Percentiles rank a stretch among this genome's conserved stretches.
These are phyloP conservation scores for Salinomyces thailandicus DNA, from an alignment of 2,329 filamentous ascomycete genomes.

Conservation along the genomic window DNA sequence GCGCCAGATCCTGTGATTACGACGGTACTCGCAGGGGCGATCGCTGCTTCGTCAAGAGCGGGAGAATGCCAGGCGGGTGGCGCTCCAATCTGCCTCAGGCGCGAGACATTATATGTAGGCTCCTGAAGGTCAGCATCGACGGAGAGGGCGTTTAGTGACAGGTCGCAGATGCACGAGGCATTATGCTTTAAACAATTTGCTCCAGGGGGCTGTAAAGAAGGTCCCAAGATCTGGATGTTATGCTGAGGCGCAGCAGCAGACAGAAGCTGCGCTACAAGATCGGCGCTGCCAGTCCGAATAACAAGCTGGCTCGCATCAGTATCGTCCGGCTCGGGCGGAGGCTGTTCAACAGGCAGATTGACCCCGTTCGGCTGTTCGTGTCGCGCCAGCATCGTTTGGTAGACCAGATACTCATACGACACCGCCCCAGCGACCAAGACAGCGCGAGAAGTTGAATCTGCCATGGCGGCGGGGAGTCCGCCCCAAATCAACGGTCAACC, in stretches of 20 bases:
- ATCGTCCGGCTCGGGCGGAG: constrained; percentile 7
- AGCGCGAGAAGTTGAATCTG: too few species aligned
- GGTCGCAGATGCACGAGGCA: constrained; percentile 22
- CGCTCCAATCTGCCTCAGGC: constrained; percentile 17
- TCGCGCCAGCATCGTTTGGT: constrained; percentile 13
- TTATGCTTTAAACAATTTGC: constrained; percentile 21
- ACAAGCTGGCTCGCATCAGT: constrained; percentile 17
- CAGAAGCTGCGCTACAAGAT: constrained; percentile 25
- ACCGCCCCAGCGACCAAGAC: constrained; percentile 25
- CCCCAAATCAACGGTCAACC: too few species aligned
- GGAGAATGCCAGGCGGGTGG: constrained; percentile 22
- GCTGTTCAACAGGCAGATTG: not conserved
- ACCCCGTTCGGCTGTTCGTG: constrained; percentile 3
- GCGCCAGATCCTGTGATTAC: constrained; percentile 25
- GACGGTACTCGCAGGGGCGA: constrained; percentile 16
- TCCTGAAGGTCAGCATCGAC: not conserved
- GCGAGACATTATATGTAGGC: constrained; percentile 11
- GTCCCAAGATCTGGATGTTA: constrained; percentile 21
- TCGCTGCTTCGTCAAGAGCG: constrained; percentile 12
- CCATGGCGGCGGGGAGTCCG: too few species aligned
- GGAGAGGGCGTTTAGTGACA: constrained; percentile 7
- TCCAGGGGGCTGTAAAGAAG: constrained; percentile 15
- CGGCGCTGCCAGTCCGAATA: constrained; percentile 22
- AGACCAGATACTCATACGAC: constrained; percentile 25
- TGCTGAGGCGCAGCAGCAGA: constrained; percentile 22